Percentiles rank a stretch among this genome's conserved stretches.
These are phyloP conservation scores for Alternaria arborescens DNA, from an alignment of 2,329 filamentous ascomycete genomes.

Conservation along the genomic window DNA sequence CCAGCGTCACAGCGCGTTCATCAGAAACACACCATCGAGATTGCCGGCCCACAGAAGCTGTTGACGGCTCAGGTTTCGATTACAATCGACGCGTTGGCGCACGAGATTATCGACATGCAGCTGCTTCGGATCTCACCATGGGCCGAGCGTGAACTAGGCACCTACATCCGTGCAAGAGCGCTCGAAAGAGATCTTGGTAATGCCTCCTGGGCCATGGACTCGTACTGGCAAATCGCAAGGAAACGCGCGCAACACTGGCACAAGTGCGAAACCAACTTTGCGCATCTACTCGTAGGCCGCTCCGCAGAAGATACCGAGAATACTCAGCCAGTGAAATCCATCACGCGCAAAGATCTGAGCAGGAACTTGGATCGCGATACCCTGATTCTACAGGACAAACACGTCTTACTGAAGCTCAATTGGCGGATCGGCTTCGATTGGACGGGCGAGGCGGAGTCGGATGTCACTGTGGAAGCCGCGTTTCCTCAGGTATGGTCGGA, in stretches of 20 bases:
- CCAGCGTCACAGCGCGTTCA: slow-evolving; percentile 26
- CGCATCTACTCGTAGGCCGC: slow-evolving; percentile 32
- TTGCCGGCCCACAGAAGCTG: slow-evolving; percentile 61
- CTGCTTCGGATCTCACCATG: slow-evolving; percentile 66
- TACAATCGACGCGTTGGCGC: slow-evolving; percentile 55
- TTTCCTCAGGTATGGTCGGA: slow-evolving; percentile 71
- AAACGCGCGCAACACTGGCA: slow-evolving; percentile 71
- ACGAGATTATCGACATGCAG: slow-evolving; percentile 63
- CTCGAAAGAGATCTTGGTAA: slow-evolving; percentile 64
- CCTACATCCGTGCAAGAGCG: slow-evolving; percentile 58
- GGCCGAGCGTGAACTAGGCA: slow-evolving; percentile 66
- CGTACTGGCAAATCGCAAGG: slow-evolving; percentile 70
- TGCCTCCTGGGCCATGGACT: slow-evolving; percentile 72
- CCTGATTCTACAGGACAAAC: slow-evolving; percentile 43
- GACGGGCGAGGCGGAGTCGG: slow-evolving; percentile 74
- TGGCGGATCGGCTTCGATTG: slow-evolving; percentile 75
- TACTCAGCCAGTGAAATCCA: slow-evolving; percentile 21
- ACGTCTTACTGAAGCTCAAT: slow-evolving; percentile 61
- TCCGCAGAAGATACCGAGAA: slow-evolving; percentile 30
- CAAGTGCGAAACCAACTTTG: slow-evolving; percentile 60
- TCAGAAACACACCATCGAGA: slow-evolving; percentile 62
- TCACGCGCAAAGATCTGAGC: slow-evolving; percentile 59
- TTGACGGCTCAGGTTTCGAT: slow-evolving; percentile 68
- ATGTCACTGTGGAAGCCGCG: slow-evolving; percentile 63
- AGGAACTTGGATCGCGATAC: slow-evolving; percentile 51